phyloP scores from a whole-genome alignment of 2,329 filamentous ascomycete species.

The Fusarium sp. region DNA sequence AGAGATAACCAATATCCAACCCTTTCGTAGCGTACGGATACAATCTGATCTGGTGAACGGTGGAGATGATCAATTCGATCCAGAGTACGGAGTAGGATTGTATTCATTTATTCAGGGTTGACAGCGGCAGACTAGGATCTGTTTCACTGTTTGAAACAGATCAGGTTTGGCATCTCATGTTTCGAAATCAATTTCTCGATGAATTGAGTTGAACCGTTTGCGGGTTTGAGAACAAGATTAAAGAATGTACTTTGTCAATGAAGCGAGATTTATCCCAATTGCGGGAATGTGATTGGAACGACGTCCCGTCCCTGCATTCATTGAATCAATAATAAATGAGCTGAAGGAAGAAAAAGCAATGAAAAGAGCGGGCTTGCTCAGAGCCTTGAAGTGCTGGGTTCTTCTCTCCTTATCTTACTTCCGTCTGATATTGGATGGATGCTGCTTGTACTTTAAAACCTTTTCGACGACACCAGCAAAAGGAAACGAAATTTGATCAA shows the following conservation, averaged over 20 bases:
- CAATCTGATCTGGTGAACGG: neutral
- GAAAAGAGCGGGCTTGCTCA: neutral
- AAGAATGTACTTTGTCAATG: neutral
- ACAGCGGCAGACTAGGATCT: constrained; percentile 3
- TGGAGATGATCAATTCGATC: neutral
- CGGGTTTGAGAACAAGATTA: neutral
- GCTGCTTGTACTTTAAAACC: neutral
- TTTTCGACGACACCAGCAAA: neutral
- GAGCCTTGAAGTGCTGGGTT: neutral
- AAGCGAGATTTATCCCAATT: neutral
- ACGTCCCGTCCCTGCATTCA: constrained; percentile 1
- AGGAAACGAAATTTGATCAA: neutral
- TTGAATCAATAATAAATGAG: neutral
- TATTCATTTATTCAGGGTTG: constrained; percentile 2
- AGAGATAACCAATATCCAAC: neutral
- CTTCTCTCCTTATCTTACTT: neutral
- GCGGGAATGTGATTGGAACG: constrained; percentile 6
- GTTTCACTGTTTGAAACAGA: constrained; percentile 23
- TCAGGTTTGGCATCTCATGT: constrained; percentile 6
- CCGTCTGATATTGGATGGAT: neutral
- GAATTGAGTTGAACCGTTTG: neutral
- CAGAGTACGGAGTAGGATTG: neutral
- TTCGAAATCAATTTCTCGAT: constrained; percentile 4
- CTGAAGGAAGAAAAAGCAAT: neutral
- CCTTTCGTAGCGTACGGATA: neutral